Base-by-base conservation (phyloP, 169 alveolate genomes). In the Cryptosporidium viatorum region DNA sequence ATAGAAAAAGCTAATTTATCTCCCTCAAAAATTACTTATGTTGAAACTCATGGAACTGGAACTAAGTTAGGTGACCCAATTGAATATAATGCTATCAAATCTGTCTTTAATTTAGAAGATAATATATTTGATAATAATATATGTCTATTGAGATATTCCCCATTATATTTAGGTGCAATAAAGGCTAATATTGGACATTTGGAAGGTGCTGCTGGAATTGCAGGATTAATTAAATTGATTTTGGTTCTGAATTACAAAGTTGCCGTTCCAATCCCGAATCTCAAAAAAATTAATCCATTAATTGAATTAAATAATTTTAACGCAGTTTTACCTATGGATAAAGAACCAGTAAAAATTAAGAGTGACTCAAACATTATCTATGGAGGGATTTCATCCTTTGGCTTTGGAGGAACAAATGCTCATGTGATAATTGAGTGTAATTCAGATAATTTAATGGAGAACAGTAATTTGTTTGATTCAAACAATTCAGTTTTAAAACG, bases 121-220 rank as follows among this genome's bases (percentile, higher is more conserved):
- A 21, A 55, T 14, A 9, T 7, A 8, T n/a, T 16, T n/a, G 43
- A 26, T 43, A 39, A 29, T 16, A n/a, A 60, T 58, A 16, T 65
- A 16, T 41, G 59, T 35, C 39, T 29, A 60, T 37, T 21, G 21
- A 80, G 89, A 60, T 62, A 41, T 62, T 14, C 69, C 0, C 86
- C 86, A 31, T 70, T 85, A 21, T 85, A 37, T 50, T 35, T 86
- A 21, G 92, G 92, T 29, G 84, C 92, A 33, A 62, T 86, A 52
- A 86, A 86, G 39, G 75, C 92, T n/a, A 86, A 86, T 75, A 70
- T 86, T 48, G 92, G 92, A 8, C 92, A 86, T 58, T 58, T 70
- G 31, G 92, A 86, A 58, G 92, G 92, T 51, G 92, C 92, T 58
- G 92, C 93, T n/a, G 92, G 92, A 9, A n/a, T 86, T 21, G 92